Evolutionary conservation across 345 rosid species (phyloP), one percentile per base, ranked within the genome.

Genomic region (Barbarea vulgaris): DNA sequence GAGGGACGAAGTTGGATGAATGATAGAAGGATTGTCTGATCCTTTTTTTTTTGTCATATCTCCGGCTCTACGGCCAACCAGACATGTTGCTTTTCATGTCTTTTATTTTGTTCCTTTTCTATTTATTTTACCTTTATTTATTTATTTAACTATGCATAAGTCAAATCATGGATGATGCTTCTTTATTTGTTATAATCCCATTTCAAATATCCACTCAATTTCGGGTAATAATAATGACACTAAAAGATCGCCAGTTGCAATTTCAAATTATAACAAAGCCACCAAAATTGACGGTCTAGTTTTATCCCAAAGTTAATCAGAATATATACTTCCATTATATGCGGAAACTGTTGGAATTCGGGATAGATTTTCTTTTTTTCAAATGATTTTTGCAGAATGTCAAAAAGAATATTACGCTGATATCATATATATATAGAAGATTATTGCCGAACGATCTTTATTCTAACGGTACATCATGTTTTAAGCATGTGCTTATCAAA

Each of bases 31-130:
- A 41, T 61, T 69, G 79, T 76, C 70, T 76, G 69, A 69, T 60
- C 33, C 50, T 69, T 51, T 60, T 66, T 68, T 65, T 36, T 51
- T 47, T 76, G 79, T 69, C 74, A 76, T 56, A 8, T 52, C 50
- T 28, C 69, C 64, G 64, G 52, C 64, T 69, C 50, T 52, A n/a
- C 70, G 70, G 64, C 79, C 74, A 69, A 69, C 79, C 70, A 76
- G 50, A 53, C 69, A 76, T 61, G 74, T 61, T 76, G 57, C 79
- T 76, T 69, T 75, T 69, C 79, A 53, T 76, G 79, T 69, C 64
- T 60, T 51, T 75, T 67, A 34, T 57, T 65, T 67, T 67, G 48
- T 67, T 67, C 13, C 31, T 71, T 75, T 46, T 57, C 30, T 30
- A 8, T 18, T 18, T 55, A 4, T 47, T 44, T 17, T 19, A 21